Evolutionary conservation across 2,329 filamentous ascomycete genomes (phyloP).

Genomic region (Albifimbria verrucaria): DNA sequence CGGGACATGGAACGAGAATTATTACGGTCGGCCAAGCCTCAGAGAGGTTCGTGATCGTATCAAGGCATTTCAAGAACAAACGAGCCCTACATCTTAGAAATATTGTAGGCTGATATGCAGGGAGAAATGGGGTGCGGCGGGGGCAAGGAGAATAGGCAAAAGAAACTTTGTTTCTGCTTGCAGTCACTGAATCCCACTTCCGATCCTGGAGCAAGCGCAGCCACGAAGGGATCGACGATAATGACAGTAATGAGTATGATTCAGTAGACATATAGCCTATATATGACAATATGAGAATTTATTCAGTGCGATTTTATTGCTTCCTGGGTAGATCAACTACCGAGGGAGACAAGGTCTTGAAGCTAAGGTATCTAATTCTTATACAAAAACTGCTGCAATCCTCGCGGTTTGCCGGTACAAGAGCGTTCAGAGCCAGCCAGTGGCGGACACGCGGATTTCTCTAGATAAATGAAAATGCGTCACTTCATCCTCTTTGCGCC

Average conservation of each 20-base stretch:
- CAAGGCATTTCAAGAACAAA: slow-evolving; percentile 12
- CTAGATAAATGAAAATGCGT: slow-evolving; percentile 8
- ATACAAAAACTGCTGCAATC: background rate
- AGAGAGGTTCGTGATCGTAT: slow-evolving; percentile 36
- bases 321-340: background rate
- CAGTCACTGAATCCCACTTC: too few species aligned
- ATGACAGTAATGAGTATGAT: too few species aligned
- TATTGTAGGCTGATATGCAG: background rate
- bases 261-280: too few species aligned
- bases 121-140: background rate
- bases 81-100: background rate
- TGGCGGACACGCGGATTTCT: background rate
- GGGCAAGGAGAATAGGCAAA: too few species aligned
- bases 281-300: background rate
- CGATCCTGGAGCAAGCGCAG: too few species aligned
- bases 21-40: slow-evolving; percentile 45
- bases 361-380: background rate
- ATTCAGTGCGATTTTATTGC: background rate
- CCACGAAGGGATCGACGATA: too few species aligned
- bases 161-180: too few species aligned
- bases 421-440: background rate
- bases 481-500: slow-evolving; percentile 32
- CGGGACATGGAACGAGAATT: slow-evolving; percentile 49
- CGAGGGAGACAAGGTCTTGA: background rate
- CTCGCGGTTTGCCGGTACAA: background rate